These are phyloP conservation scores for Gremmenia infestans DNA, from an alignment of 2,329 filamentous ascomycete species.

Conservation along the genomic window DNA sequence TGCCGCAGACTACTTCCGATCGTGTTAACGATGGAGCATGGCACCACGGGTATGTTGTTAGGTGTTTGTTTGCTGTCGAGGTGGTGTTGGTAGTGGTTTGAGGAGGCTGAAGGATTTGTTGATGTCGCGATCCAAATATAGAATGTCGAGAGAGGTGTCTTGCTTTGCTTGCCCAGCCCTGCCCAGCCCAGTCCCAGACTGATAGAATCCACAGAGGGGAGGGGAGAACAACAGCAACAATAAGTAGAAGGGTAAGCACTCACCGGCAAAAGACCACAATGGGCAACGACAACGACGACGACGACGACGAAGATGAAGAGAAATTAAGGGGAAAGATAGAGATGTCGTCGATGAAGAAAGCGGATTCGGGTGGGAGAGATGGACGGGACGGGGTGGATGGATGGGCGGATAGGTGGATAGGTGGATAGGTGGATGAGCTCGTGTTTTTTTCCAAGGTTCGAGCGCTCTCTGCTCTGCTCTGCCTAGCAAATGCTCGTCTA, in stretches of 20 bases:
- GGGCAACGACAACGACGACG: too few species aligned
- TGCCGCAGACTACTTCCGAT: not conserved
- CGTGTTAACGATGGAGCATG: not conserved
- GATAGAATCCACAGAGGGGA: too few species aligned
- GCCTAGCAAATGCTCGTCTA: too few species aligned
- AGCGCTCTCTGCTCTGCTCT: not conserved
- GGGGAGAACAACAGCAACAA: not conserved
- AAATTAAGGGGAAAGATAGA: not conserved
- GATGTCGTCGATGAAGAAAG: not conserved
- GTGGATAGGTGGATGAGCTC: not conserved
- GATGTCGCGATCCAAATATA: slow-evolving; percentile 20
- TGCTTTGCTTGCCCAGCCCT: not conserved
- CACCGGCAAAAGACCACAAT: slow-evolving; percentile 1
- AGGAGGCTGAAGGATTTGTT: slow-evolving; percentile 15
- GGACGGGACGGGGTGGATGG: not conserved
- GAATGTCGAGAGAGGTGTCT: slow-evolving; percentile 6
- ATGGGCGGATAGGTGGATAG: not conserved
- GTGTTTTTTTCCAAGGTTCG: not conserved
- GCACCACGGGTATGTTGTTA: not conserved
- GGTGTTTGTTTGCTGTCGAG: not conserved
- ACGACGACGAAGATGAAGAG: not conserved
- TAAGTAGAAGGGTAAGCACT: not conserved
- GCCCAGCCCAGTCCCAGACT: not conserved
- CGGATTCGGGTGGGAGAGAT: not conserved
- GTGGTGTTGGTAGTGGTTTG: not conserved